Conservation (phyloP, 2,329 filamentous ascomycete genomes). For the Aureobasidium lini region DNA sequence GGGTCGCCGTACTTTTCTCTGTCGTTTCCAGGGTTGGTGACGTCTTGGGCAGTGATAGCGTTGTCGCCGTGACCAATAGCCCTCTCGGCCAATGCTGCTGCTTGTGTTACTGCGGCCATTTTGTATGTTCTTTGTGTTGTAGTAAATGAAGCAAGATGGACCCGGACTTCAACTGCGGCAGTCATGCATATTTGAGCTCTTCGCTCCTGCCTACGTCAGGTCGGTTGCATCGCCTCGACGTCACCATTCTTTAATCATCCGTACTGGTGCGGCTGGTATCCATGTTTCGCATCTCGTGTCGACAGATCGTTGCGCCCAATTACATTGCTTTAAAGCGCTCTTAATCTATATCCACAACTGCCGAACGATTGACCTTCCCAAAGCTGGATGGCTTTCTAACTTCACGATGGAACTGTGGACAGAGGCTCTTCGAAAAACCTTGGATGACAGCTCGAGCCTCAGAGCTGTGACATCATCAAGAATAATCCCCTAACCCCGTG, state of each 20-base stretch:
- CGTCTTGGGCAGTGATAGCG: conserved; percentile 58
- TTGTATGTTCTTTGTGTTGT: conserved; percentile 11
- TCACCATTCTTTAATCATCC: conserved; percentile 1
- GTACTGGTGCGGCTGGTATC: not conserved
- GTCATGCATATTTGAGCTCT: not conserved
- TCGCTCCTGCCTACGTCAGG: conserved; percentile 5
- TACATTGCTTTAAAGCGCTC: not conserved
- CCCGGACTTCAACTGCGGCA: not conserved
- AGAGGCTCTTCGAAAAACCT: not conserved
- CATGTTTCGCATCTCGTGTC: not conserved
- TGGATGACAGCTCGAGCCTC: conserved; percentile 5
- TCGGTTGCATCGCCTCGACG: conserved; percentile 4
- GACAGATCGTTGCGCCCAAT: not conserved
- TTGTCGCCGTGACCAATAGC: conserved; percentile 60
- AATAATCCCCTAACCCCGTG: not conserved
- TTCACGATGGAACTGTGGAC: not conserved
- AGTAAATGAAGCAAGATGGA: not conserved
- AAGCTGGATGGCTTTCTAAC: not conserved
- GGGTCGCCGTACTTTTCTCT: conserved; percentile 44
- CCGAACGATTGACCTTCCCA: not conserved
- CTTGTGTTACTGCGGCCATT: conserved; percentile 48
- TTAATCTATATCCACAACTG: conserved; percentile 4
- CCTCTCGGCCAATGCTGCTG: conserved; percentile 61
- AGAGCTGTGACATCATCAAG: conserved; percentile 1
- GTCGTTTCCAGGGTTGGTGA: conserved; percentile 54